phyloP scores from a whole-genome alignment of 345 rosid genomes.

The Populus euphratica region DNA sequence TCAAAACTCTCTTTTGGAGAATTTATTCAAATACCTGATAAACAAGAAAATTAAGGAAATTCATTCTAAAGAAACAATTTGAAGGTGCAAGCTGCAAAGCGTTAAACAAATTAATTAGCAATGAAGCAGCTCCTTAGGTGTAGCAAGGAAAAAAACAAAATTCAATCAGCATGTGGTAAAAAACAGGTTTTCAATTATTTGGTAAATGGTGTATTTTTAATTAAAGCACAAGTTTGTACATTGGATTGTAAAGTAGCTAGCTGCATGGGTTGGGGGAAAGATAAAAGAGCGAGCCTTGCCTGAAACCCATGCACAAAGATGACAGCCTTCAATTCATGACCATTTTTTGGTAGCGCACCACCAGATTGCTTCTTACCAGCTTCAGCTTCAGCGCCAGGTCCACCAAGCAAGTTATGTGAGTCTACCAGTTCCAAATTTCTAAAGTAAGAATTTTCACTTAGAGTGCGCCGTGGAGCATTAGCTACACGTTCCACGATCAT shows the following conservation, averaged over 20 bases:
- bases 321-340: slow-evolving; percentile 62
- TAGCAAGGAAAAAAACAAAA: background rate
- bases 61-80: background rate
- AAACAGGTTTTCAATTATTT: background rate
- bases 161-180: background rate
- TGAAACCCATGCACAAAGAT: slow-evolving; percentile 97
- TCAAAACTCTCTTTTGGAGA: background rate
- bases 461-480: slow-evolving; percentile 78
- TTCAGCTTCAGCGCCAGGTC: slow-evolving; percentile 20
- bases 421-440: slow-evolving; percentile 56
- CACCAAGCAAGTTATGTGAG: slow-evolving; percentile 28
- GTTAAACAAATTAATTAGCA: background rate
- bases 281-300: slow-evolving; percentile 41
- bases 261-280: background rate
- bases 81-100: background rate
- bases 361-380: slow-evolving; percentile 31
- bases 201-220: background rate
- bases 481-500: slow-evolving; percentile 74
- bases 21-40: background rate
- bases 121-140: background rate
- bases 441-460: slow-evolving; percentile 72
- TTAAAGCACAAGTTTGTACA: background rate
- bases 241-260: background rate
- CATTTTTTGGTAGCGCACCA: slow-evolving; percentile 29
- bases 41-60: background rate